Base-by-base conservation (phyloP, 805 yeast genomes). In the Teunomyces stri region DNA sequence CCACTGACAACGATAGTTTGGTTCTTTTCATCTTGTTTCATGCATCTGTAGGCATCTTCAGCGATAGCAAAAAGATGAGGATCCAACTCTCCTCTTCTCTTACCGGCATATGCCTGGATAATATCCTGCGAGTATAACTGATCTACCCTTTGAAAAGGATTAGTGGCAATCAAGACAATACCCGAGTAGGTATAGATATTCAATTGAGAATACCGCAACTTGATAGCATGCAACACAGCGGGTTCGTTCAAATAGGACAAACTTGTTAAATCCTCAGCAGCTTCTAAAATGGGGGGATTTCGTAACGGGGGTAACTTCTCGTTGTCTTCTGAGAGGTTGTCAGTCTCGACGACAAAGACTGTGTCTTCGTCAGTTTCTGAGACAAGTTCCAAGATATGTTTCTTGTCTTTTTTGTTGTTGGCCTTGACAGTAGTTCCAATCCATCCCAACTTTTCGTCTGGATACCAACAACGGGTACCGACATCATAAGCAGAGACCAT, bases 41-140 rank as follows among this genome's bases (percentile, higher is more conserved):
- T 92, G 62, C 96, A 85, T 59, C 96, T 79, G 65, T 90, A 91
- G 5, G 98, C 97, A 60, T 94, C 97, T 68, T 91, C 98, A 22
- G 99, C 98, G 57, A 92, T 92, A 39, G 97, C 97, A 67, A 92
- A 92, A 62, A 92, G 75, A 74, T 92, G 99, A 4, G 99, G 99
- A 60, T 94, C 98, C 54, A 89, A 80, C 65, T 92, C 98, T 40
- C 97, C 98, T 62, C 97, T 79, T 60, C 88, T 81, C 61, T 86
- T 88, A 20, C 96, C 96, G 7, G 96, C 89, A 64, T 92, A 92
- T 15, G 96, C 92, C 66, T 92, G 97, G 49, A 92, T 89, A 65
- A 92, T 87, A 58, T 92, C 96, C 35, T 87, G 88, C 2, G 96
- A 85, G 66, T 92, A 92, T 42, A 92, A 74, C 60, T 88, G 91